Evolutionary conservation across 1,139 yeast genomes (phyloP).

Genomic region (Meyerozyma carpophila): DNA sequence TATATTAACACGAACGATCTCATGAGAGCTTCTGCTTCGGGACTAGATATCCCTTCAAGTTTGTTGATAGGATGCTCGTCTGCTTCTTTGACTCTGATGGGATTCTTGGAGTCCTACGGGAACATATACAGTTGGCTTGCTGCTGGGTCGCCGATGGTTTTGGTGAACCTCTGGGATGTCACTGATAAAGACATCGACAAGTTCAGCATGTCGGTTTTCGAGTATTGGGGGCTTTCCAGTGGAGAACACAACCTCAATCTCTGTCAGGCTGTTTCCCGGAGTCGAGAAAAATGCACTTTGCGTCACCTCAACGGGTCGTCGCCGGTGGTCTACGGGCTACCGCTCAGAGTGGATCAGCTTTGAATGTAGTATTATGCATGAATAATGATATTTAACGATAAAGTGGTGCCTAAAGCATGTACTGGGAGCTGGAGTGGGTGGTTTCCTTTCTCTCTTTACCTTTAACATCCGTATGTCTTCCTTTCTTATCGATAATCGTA

Average conservation of each 20-base stretch:
- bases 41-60: constrained; percentile 53
- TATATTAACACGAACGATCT: constrained; percentile 44
- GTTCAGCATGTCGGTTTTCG: constrained; percentile 57
- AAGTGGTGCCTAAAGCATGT: neutral
- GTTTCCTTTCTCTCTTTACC: constrained; percentile 54
- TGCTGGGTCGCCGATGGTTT: constrained; percentile 77
- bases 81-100: constrained; percentile 57
- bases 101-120: constrained; percentile 69
- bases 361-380: neutral
- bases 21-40: constrained; percentile 15
- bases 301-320: constrained; percentile 75
- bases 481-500: constrained; percentile 73
- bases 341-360: constrained; percentile 24
- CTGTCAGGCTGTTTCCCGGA: constrained; percentile 44
- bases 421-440: neutral
- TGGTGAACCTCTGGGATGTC: constrained; percentile 94
- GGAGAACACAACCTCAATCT: constrained; percentile 18
- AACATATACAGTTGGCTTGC: constrained; percentile 68
- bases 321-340: constrained; percentile 74
- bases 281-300: constrained; percentile 63
- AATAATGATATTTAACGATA: neutral
- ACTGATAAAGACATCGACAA: constrained; percentile 92
- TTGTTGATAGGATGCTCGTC: constrained; percentile 91
- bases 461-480: constrained; percentile 67
- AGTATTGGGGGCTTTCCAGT: constrained; percentile 53